Base-by-base conservation (phyloP, 768 basidiomycete genomes). In the Leucocoprinus leucothites region DNA sequence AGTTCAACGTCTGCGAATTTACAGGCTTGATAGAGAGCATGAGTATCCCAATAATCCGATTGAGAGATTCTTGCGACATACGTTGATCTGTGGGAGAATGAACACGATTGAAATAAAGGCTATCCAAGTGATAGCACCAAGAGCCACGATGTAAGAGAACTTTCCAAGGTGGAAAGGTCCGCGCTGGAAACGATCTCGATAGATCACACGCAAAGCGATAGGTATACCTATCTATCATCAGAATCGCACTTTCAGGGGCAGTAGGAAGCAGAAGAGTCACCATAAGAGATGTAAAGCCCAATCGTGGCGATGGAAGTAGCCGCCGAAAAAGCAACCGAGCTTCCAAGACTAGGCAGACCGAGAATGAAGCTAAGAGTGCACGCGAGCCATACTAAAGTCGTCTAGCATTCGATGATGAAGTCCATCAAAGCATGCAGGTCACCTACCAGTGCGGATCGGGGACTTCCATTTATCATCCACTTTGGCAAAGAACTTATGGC, bases 271-370 rank as follows among this genome's bases (percentile, higher is more conserved):
- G 34, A 18, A 11, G 8, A 8, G 8, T 25, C 55, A 79, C 84
- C 86, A 63, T 90, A 92, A 0, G 85, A 87, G 28, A 86, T 86
- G 62, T 90, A 90, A 9, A 89, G 70, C 0, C 88, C 89, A 53
- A 89, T 89, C 0, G 87, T 88, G 0, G 87, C 85, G 48, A 88
- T 87, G 1, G 77, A 78, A 0, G 80, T 81, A 0, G 78, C 78
- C 9, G 80, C 78, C 0, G 82, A 64, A 62, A 89, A 89, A 0
- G 89, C 89, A 3, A 91, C 89, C 0, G 77, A 65, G 60, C 83
- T 86, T 1, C 89, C 87, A 2, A 92, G 73, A 65, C 85, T 86
- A 0, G 89, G 89, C 1, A 91, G 72, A 0, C 80, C 87, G 6
- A 92, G 79, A 58, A 84, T 78, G 69, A 92, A 90, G 64, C 86